Evolutionary conservation across 345 rosid genomes (phyloP).

Genomic region (Linum tenue): DNA sequence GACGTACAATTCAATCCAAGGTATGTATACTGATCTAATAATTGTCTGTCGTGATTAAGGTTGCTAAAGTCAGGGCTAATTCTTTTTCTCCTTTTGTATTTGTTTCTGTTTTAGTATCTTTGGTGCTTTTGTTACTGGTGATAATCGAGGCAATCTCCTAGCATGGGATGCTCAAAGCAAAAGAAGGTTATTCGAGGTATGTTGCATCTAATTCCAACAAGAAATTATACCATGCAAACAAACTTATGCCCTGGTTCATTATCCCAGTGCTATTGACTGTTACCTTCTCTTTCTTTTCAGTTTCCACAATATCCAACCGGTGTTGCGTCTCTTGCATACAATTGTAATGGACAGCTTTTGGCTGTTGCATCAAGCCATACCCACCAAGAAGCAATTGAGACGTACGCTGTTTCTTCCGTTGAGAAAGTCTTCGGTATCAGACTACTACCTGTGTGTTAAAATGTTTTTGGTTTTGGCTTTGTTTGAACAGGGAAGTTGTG

Average conservation of each 20-base stretch:
- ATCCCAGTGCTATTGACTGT: not conserved
- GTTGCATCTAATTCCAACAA: not conserved
- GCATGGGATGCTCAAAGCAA: conserved; percentile 63
- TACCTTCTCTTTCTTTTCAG: conserved; percentile 33
- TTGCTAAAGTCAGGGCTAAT: conserved; percentile 10
- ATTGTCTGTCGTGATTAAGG: conserved; percentile 8
- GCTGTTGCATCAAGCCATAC: conserved; percentile 71
- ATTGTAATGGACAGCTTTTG: conserved; percentile 47
- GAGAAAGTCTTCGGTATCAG: not conserved
- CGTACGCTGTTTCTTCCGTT: conserved; percentile 32
- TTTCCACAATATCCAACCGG: conserved; percentile 62
- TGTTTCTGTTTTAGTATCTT: conserved; percentile 30
- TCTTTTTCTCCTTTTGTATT: not conserved
- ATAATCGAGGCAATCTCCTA: conserved; percentile 55
- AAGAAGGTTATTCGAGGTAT: conserved; percentile 66
- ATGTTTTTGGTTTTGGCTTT: not conserved
- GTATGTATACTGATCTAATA: conserved; percentile 30
- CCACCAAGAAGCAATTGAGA: conserved; percentile 58
- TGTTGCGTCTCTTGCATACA: conserved; percentile 56
- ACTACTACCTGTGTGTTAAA: not conserved
- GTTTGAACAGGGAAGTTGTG: conserved; percentile 42
- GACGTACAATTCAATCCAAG: conserved; percentile 54
- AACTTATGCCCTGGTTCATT: too few species aligned
- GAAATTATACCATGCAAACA: not conserved
- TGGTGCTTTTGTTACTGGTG: conserved; percentile 67